Base-by-base conservation (phyloP, 2,329 filamentous ascomycete genomes). In the Beauveria sp. region DNA sequence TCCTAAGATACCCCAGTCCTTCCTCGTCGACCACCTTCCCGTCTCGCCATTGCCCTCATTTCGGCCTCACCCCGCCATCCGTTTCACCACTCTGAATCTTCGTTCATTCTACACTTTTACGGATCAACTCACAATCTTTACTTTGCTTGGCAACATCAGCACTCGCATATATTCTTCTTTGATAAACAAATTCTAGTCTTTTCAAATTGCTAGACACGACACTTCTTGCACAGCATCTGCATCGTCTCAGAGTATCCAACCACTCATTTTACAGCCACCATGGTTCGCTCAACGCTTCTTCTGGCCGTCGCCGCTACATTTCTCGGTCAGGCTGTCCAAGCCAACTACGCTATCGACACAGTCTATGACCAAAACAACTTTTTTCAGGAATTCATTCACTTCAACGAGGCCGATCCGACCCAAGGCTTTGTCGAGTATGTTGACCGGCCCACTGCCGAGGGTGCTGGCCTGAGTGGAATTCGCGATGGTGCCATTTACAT, bases 391-490 rank as follows among this genome's bases (percentile, higher is more conserved):
- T 85, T 85, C 68, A 75, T 79, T 62, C 87, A 87, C 74, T 86
- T 81, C 73, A 76, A 71, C 58, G 74, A 72, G 3, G 63, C 74
- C 0, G 91, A 95, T 69, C 90, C 90, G 0, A 95, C 90, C 2
- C 68, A 86, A 65, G 91, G 90, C 38, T 91, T 86, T 68, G 90
- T 95, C 67, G 75, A 83, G 64, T 95, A 92, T 68, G 80, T 86
- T 60, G 77, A 83, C 66, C 78, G 80, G 56, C 62, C 71, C n/a
- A 82, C 80, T 1, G 89, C 90, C 61, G 80, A 82, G 63, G 69
- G 71, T n/a, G 71, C 75, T 43, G 80, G 81, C 18, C 79, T 92
- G 9, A 85, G 87, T 64, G 82, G 81, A 64, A 83, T 79, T 65
- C 72, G 78, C 55, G 76, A 81, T 61, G 76, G 77, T 60, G 79